A percentile compares a stretch with the other conserved stretches of the same genome.
Conservation (phyloP, 148 eudicot genomes). For the Cornus controversa region DNA sequence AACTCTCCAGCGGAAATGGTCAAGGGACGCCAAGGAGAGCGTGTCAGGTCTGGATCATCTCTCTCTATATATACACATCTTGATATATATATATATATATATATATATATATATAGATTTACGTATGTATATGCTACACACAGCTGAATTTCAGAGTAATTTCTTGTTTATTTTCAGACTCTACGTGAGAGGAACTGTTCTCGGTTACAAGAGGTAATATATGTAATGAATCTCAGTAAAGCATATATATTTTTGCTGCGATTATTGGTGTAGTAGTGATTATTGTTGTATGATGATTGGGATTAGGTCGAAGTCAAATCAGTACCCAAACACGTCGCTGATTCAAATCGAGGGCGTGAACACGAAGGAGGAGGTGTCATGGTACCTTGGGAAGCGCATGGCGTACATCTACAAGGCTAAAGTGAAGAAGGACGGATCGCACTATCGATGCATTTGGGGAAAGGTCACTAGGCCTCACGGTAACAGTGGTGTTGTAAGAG, state of each 20-base stretch:
- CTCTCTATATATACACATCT: not conserved
- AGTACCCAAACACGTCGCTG: conserved; percentile 79
- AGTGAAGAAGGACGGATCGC: conserved; percentile 63
- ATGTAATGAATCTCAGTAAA: not conserved
- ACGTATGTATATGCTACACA: not conserved
- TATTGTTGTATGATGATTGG: not conserved
- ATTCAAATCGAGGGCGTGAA: conserved; percentile 84
- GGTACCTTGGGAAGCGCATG: conserved; percentile 76
- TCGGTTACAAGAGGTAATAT: conserved; percentile 73
- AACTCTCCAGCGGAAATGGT: conserved; percentile 48
- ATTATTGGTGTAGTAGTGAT: not conserved
- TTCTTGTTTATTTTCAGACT: conserved; percentile 27
- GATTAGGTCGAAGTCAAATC: conserved; percentile 78
- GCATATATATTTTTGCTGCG: not conserved
- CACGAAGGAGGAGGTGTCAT: conserved; percentile 73
- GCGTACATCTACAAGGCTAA: conserved; percentile 86
- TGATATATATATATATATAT: not conserved
- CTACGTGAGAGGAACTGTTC: conserved; percentile 60
- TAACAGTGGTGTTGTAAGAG: conserved; percentile 82
- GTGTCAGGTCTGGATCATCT: conserved; percentile 42
- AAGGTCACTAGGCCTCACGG: conserved; percentile 83
- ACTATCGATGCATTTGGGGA: conserved; percentile 92
- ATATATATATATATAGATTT: not conserved
- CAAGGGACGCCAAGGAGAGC: conserved; percentile 88
- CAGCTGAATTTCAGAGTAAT: not conserved